Evolutionary conservation across 2,329 filamentous ascomycete genomes (phyloP).

Genomic region (Paecilomyces sp.): DNA sequence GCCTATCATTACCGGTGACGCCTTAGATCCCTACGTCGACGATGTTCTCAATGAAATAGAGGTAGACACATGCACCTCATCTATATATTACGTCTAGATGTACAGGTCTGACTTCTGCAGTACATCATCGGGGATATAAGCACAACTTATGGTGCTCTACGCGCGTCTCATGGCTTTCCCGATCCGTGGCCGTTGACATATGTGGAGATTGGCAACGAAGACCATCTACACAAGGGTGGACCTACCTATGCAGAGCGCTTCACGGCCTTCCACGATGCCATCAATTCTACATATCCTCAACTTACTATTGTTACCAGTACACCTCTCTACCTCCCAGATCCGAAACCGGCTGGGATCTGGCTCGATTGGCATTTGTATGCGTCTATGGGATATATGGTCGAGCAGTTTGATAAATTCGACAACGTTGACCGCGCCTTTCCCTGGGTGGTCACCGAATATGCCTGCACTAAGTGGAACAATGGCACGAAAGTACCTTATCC

Average conservation of each 20-base stretch:
- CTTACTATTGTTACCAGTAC: conserved; percentile 38
- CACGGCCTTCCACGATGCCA: conserved; percentile 52
- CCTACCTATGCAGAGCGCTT: conserved; percentile 50
- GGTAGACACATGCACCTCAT: neutral
- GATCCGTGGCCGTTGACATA: conserved; percentile 55
- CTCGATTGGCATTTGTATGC: conserved; percentile 45
- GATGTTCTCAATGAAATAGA: conserved; percentile 29
- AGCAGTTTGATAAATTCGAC: conserved; percentile 48
- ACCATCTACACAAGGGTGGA: conserved; percentile 51
- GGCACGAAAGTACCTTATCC: neutral
- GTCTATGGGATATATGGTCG: conserved; percentile 45
- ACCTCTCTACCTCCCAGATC: neutral
- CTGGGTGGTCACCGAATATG: conserved; percentile 3
- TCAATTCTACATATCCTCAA: conserved; percentile 49
- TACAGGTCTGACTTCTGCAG: conserved; percentile 6
- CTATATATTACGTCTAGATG: conserved; percentile 14
- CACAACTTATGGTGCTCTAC: conserved; percentile 36
- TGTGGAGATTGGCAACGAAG: conserved; percentile 64
- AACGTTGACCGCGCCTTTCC: conserved; percentile 21
- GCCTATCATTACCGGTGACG: conserved; percentile 25
- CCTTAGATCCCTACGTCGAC: conserved; percentile 23
- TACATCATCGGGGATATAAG: conserved; percentile 13
- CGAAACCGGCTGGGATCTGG: conserved; percentile 9
- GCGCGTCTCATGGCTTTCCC: conserved; percentile 54
- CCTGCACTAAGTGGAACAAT: neutral